These are phyloP conservation scores for Dryas octopetala DNA, from an alignment of 306 rosid species.

Conservation along the genomic window DNA sequence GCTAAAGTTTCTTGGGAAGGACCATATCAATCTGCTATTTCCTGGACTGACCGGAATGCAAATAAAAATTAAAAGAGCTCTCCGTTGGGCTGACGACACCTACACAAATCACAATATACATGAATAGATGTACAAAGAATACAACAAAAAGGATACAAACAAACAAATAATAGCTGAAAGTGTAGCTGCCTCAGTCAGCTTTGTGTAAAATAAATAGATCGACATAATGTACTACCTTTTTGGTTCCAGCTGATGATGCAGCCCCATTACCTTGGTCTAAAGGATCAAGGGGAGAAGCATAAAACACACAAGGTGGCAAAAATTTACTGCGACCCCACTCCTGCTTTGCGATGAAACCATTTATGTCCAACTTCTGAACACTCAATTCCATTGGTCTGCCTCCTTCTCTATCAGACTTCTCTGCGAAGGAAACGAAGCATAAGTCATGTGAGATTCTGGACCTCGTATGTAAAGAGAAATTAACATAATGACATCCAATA, in stretches of 20 bases:
- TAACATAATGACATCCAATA: slow-evolving; percentile 9
- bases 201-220: neutral
- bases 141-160: neutral
- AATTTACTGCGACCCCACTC: slow-evolving; percentile 51
- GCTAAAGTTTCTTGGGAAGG: slow-evolving; percentile 83
- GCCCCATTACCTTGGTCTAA: slow-evolving; percentile 37
- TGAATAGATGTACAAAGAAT: slow-evolving; percentile 7
- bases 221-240: slow-evolving; percentile 36
- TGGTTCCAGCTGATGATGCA: slow-evolving; percentile 45
- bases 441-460: slow-evolving; percentile 13
- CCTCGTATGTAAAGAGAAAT: slow-evolving; percentile 16
- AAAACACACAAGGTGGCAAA: slow-evolving; percentile 69
- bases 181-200: neutral
- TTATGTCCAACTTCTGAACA: slow-evolving; percentile 44
- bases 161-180: neutral
- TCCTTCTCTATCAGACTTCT: slow-evolving; percentile 87
- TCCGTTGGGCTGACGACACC: slow-evolving; percentile 45
- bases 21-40: slow-evolving; percentile 86
- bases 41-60: slow-evolving; percentile 94
- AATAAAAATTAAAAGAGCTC: slow-evolving; percentile 50
- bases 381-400: slow-evolving; percentile 75
- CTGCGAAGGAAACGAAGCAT: slow-evolving; percentile 37
- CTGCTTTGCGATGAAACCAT: slow-evolving; percentile 64
- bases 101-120: slow-evolving; percentile 30
- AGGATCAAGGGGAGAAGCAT: slow-evolving; percentile 41